phyloP scores from a whole-genome alignment of 805 yeast species.

The Isabelozyma rhagii region DNA sequence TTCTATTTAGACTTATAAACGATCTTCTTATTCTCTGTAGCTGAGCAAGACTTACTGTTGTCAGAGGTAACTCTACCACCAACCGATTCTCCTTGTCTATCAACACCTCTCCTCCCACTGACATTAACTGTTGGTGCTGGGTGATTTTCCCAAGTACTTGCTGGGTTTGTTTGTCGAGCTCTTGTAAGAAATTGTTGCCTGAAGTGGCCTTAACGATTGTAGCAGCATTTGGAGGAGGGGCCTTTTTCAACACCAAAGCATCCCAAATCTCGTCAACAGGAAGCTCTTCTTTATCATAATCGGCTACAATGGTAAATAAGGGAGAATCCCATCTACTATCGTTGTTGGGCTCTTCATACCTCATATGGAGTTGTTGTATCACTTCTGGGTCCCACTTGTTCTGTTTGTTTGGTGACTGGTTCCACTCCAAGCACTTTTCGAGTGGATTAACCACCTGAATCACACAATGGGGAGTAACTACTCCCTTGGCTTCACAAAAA shows the following conservation, averaged over 20 bases:
- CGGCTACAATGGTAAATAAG: slow-evolving; percentile 63
- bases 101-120: slow-evolving; percentile 49
- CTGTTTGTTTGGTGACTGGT: slow-evolving; percentile 27
- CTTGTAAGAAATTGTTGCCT: slow-evolving; percentile 70
- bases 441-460: slow-evolving; percentile 73
- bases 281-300: slow-evolving; percentile 43
- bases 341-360: slow-evolving; percentile 92
- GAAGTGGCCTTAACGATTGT: slow-evolving; percentile 80
- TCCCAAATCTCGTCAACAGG: slow-evolving; percentile 70
- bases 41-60: slow-evolving; percentile 65
- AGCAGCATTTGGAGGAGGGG: slow-evolving; percentile 79
- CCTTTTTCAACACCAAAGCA: slow-evolving; percentile 54
- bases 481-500: slow-evolving; percentile 87
- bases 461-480: slow-evolving; percentile 78
- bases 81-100: slow-evolving; percentile 42
- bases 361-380: slow-evolving; percentile 65
- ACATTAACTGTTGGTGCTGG: slow-evolving; percentile 55
- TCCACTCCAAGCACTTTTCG: slow-evolving; percentile 63
- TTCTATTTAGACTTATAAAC: slow-evolving; percentile 74
- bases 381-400: slow-evolving; percentile 64
- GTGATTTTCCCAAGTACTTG: slow-evolving; percentile 59
- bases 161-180: slow-evolving; percentile 70
- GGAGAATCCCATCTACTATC: slow-evolving; percentile 94
- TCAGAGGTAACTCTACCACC: slow-evolving; percentile 60
- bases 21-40: slow-evolving; percentile 81